phyloP scores from a whole-genome alignment of 2,329 filamentous ascomycete species.

The Fusarium mundagurra region DNA sequence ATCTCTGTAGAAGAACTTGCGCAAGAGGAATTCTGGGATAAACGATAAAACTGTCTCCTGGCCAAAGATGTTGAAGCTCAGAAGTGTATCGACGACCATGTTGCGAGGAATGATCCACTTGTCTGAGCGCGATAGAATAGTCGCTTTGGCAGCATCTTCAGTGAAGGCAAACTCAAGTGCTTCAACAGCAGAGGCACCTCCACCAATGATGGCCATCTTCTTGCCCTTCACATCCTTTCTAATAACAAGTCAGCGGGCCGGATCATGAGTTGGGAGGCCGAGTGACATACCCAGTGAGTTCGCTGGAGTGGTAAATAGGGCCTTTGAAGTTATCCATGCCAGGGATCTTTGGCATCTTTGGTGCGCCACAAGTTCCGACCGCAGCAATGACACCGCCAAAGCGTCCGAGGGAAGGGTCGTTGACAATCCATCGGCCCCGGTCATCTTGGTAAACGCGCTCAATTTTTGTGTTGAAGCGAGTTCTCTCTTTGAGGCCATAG shows the following conservation, averaged over 20 bases:
- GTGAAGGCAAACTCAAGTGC: constrained; percentile 81
- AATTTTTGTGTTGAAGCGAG: constrained; percentile 76
- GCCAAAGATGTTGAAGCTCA: constrained; percentile 82
- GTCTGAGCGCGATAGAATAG: constrained; percentile 79
- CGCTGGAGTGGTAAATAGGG: constrained; percentile 77
- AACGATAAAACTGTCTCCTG: constrained; percentile 79
- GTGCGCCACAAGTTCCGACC: constrained; percentile 82
- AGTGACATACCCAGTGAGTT: constrained; percentile 67
- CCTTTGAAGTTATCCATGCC: constrained; percentile 79
- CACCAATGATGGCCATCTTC: constrained; percentile 79
- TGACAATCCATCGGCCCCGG: constrained; percentile 79
- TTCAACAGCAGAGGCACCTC: constrained; percentile 83
- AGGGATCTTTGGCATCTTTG: constrained; percentile 75
- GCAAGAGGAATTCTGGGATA: constrained; percentile 80
- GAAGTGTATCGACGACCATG: constrained; percentile 74
- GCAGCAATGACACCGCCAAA: constrained; percentile 85
- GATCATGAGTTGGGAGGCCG: fast-evolving
- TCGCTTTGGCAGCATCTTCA: constrained; percentile 72
- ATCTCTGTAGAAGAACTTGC: constrained; percentile 85
- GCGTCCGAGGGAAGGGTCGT: constrained; percentile 72
- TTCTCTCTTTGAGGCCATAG: constrained; percentile 76
- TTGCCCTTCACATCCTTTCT: constrained; percentile 77
- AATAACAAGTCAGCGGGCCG: constrained; percentile 28
- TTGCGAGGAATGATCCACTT: constrained; percentile 92
- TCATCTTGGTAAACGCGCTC: constrained; percentile 75